Conservation (phyloP, 2,329 filamentous ascomycete species). For the Emmonsia crescens region DNA sequence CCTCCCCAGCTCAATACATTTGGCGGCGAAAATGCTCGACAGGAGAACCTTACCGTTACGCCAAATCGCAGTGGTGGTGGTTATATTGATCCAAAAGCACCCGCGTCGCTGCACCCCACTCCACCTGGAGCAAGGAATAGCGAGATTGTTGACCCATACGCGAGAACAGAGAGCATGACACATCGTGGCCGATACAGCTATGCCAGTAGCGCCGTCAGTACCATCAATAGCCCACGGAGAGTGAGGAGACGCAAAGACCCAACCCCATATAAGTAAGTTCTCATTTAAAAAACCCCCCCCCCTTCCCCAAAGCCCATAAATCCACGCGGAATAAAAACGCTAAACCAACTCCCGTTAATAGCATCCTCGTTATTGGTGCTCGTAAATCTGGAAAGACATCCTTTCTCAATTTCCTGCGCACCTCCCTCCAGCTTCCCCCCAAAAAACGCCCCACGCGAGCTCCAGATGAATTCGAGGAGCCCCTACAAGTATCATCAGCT, state of each 20-base stretch:
- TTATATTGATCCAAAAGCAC: slow-evolving; percentile 15
- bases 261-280: slow-evolving; percentile 90
- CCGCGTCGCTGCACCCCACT: slow-evolving; percentile 15
- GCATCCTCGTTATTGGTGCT: slow-evolving; percentile 81
- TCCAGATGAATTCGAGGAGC: slow-evolving; percentile 48
- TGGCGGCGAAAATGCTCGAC: slow-evolving; percentile 51
- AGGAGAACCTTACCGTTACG: slow-evolving; percentile 52
- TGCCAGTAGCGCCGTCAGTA: slow-evolving; percentile 80
- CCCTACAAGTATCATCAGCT: slow-evolving; percentile 43
- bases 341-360: slow-evolving; percentile 27
- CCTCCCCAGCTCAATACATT: slow-evolving; percentile 44
- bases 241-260: slow-evolving; percentile 93
- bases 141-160: slow-evolving; percentile 62
- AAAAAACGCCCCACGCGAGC: slow-evolving; percentile 55
- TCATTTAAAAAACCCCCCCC: neutral
- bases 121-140: slow-evolving; percentile 31
- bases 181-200: slow-evolving; percentile 94
- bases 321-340: neutral
- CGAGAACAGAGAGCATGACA: slow-evolving; percentile 86
- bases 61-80: slow-evolving; percentile 34
- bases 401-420: slow-evolving; percentile 90
- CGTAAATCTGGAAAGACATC: slow-evolving; percentile 87
- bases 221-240: slow-evolving; percentile 83
- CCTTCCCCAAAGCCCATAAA: neutral
- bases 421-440: slow-evolving; percentile 68